Evolutionary conservation across 2,329 filamentous ascomycete genomes (phyloP).

Genomic region (Chaetomiaceae sp.): DNA sequence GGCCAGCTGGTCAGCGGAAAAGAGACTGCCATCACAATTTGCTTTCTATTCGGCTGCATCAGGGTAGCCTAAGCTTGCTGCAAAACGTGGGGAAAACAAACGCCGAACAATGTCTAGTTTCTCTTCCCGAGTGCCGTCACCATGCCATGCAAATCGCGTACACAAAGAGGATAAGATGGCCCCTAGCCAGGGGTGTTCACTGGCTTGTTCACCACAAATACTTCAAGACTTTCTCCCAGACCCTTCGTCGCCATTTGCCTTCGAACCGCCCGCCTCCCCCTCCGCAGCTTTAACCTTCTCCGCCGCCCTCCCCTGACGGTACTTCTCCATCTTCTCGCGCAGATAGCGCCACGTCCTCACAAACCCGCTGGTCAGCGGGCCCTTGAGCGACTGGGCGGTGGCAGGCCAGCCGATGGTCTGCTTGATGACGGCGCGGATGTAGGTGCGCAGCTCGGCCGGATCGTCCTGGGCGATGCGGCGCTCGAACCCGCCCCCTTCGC

Average conservation of each 20-base stretch:
- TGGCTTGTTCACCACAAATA: neutral
- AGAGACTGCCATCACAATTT: too few relatives aligned
- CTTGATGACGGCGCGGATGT: slow-evolving; percentile 70
- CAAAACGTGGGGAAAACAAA: neutral
- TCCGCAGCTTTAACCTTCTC: slow-evolving; percentile 10
- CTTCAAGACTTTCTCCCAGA: slow-evolving; percentile 5
- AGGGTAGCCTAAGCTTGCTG: too few relatives aligned
- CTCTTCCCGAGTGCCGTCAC: slow-evolving; percentile 2
- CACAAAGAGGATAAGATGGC: slow-evolving; percentile 5
- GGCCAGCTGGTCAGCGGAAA: too few relatives aligned
- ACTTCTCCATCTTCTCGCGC: slow-evolving; percentile 72
- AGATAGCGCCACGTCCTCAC: slow-evolving; percentile 67
- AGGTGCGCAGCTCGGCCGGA: slow-evolving; percentile 57
- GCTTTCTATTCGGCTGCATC: too few relatives aligned
- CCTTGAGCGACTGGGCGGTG: slow-evolving; percentile 80
- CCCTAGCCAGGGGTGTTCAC: too few relatives aligned
- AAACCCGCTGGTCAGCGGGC: slow-evolving; percentile 70
- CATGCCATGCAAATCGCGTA: slow-evolving; percentile 10
- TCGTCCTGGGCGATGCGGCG: slow-evolving; percentile 70
- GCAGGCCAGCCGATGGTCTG: slow-evolving; percentile 91
- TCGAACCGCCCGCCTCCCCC: neutral
- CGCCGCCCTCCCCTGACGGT: slow-evolving; percentile 36
- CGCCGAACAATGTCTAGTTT: slow-evolving; percentile 11
- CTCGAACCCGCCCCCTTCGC: slow-evolving; percentile 81
- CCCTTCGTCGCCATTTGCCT: neutral